phyloP scores from a whole-genome alignment of 345 rosid species.

The Murraya paniculata region DNA sequence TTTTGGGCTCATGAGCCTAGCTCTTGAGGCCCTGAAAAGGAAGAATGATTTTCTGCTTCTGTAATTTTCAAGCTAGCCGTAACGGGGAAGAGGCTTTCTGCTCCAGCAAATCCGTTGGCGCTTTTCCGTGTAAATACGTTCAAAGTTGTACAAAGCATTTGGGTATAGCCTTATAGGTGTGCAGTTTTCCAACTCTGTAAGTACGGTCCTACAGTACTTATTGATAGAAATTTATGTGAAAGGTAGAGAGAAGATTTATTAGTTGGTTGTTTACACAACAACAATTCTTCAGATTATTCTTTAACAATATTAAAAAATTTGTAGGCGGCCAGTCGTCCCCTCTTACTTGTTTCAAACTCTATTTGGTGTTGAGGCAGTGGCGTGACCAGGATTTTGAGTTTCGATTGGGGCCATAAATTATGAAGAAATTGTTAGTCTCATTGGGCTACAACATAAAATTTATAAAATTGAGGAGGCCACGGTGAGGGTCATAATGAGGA shows the following conservation, averaged over 20 bases:
- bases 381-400: too few species aligned
- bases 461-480: too few species aligned
- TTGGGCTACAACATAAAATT: too few species aligned
- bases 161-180: conserved; percentile 9
- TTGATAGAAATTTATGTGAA: not conserved
- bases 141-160: conserved; percentile 25
- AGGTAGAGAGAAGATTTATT: not conserved
- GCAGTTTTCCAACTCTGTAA: conserved; percentile 20
- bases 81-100: not conserved
- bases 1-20: conserved; percentile 87
- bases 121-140: conserved; percentile 22
- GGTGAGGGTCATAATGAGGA: too few species aligned
- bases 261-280: not conserved
- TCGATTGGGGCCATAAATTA: too few species aligned
- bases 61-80: not conserved
- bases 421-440: too few species aligned
- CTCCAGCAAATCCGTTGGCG: not conserved
- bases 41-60: not conserved
- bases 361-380: not conserved
- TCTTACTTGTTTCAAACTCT: not conserved
- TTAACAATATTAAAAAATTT: not conserved
- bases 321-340: not conserved
- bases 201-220: not conserved
- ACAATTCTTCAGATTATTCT: not conserved
- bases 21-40: conserved; percentile 29